Evolutionary conservation across 2,329 filamentous ascomycete genomes (phyloP), one percentile per base, ranked within the genome.

Genomic region (Paraconiothyrium brasiliense): DNA sequence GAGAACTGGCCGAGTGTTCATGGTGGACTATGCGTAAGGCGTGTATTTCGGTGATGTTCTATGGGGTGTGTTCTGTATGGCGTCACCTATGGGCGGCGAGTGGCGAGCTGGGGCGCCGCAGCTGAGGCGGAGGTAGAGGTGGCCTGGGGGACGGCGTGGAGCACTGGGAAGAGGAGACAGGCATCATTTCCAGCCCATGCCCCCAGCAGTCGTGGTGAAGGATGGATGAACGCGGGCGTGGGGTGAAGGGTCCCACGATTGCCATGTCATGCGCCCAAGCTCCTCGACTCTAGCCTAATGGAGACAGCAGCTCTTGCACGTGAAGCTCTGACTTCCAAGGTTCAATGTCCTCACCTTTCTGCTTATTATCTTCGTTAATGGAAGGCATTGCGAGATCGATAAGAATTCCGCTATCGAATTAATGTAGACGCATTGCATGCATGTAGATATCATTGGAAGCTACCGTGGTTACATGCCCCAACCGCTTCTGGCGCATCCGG

Each of bases 1-100:
- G 74, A 98, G 92, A 59, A 92, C 88, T 56, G 91, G 91, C 61
- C 94, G 87, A 47, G 93, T 96, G 78, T 98, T 95, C 95, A 98
- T 99, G 57, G 50, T 69, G 65, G 30, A 46, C 16, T 48, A 20
- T 9, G 58, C 41, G 48, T 48, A 34, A 34, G 7, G 30, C 35
- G 5, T 37, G 10, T 37, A 16, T 32, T n/a, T 37, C n/a, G 43
- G 34, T 55, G 22, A 49, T 16, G 41, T 4, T 24, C 14, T 24
- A 47, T 50, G 41, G 48, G 41, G 30, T 34, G 43, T 34, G 39
- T 64, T 34, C 34, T 59, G 27, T 30, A 30, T 30, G 66, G 63
- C 9, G 27, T 57, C 63, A 64, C 60, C 57, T 69, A 20, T 58
- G 61, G 60, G 68, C 62, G 51, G 48, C 49, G 56, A 35, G 39